Percentiles rank a stretch among this genome's conserved stretches.
These are phyloP conservation scores for Rhizoctonia solani DNA, from an alignment of 1,284 basidiomycete genomes.

Conservation along the genomic window DNA sequence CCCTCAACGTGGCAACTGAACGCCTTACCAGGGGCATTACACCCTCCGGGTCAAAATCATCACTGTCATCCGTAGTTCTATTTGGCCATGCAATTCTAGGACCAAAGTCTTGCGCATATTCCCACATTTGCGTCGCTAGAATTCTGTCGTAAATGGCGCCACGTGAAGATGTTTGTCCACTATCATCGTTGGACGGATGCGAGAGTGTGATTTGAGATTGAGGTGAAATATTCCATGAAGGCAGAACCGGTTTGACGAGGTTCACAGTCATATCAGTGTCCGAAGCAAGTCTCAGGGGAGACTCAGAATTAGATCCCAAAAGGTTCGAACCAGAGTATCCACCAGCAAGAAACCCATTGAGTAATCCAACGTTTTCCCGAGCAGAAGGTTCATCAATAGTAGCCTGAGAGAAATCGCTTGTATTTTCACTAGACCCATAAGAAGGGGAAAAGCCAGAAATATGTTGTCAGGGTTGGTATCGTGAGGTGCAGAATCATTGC, in stretches of 20 bases:
- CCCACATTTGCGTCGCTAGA: not conserved
- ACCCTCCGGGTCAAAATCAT: not conserved
- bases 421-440: too few relatives aligned
- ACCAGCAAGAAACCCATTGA: too few relatives aligned
- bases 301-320: too few relatives aligned
- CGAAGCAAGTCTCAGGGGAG: too few relatives aligned
- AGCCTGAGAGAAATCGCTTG: too few relatives aligned
- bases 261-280: too few relatives aligned
- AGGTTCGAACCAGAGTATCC: too few relatives aligned
- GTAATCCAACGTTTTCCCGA: too few relatives aligned
- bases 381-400: too few relatives aligned
- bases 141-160: not conserved
- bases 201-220: too few relatives aligned
- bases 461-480: not conserved
- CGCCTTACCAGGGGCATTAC: not conserved
- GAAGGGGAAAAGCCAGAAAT: not conserved
- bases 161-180: not conserved
- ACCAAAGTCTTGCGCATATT: not conserved
- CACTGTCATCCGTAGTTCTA: not conserved
- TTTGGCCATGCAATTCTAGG: not conserved
- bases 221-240: too few relatives aligned
- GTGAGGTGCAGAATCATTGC: not conserved
- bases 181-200: not conserved
- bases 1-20: not conserved
- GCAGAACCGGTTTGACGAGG: too few relatives aligned